Conservation (phyloP, 345 rosid species). For the Turritis glabra region DNA sequence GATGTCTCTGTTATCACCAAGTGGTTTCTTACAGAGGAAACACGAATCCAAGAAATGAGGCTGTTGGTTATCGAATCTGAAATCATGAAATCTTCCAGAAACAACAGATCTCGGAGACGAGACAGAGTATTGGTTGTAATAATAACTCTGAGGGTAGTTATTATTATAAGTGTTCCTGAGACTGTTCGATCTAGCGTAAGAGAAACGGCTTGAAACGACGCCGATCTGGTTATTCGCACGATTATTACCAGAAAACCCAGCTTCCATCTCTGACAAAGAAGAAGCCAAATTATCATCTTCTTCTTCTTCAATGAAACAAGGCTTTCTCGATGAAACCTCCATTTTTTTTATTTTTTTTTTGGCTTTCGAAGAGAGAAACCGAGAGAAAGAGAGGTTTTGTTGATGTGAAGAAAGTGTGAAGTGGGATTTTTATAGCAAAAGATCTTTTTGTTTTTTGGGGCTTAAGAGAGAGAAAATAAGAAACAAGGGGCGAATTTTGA, state of each 20-base stretch:
- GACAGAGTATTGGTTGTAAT: constrained; percentile 35
- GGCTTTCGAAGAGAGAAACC: background rate
- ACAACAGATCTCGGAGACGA: constrained; percentile 59
- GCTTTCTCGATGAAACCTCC: constrained; percentile 42
- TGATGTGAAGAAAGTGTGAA: constrained; percentile 28
- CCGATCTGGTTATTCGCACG: constrained; percentile 9
- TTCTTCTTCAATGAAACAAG: constrained; percentile 49
- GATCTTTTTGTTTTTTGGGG: constrained; percentile 14
- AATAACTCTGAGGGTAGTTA: constrained; percentile 19
- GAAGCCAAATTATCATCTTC: constrained; percentile 60
- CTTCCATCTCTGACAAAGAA: constrained; percentile 63
- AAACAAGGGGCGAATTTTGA: constrained; percentile 48
- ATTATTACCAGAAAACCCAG: constrained; percentile 48
- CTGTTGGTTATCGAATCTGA: constrained; percentile 60
- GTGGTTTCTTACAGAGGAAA: constrained; percentile 66
- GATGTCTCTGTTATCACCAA: constrained; percentile 73
- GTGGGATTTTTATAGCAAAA: constrained; percentile 42
- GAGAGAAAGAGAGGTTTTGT: constrained; percentile 11
- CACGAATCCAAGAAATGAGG: constrained; percentile 76
- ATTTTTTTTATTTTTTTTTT: background rate
- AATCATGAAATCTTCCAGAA: constrained; percentile 58
- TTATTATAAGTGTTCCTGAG: constrained; percentile 39
- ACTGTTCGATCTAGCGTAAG: constrained; percentile 47
- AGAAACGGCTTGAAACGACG: constrained; percentile 42
- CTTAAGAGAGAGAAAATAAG: constrained; percentile 15